Percentiles rank a stretch among this genome's conserved stretches.
These are phyloP conservation scores for Insectozyma bohioensis DNA, from an alignment of 1,139 yeast genomes.

Conservation along the genomic window DNA sequence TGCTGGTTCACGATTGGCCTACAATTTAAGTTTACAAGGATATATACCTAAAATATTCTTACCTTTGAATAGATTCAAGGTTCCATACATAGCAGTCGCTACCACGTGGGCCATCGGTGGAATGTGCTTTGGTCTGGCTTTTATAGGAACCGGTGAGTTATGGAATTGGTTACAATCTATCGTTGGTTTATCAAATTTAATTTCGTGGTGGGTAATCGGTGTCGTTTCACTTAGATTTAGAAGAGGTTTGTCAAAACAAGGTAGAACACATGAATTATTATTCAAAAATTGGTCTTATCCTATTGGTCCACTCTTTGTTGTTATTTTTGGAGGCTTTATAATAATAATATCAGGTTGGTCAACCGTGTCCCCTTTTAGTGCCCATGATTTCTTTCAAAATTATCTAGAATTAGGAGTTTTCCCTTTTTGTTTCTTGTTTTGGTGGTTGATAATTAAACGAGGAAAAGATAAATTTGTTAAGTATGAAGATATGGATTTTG, in stretches of 20 bases:
- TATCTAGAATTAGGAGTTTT: constrained; percentile 41
- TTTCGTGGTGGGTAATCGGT: constrained; percentile 45
- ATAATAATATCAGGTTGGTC: constrained; percentile 50
- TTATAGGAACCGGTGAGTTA: constrained; percentile 43
- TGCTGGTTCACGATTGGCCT: constrained; percentile 46
- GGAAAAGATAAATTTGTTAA: constrained; percentile 48
- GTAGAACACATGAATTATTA: constrained; percentile 33
- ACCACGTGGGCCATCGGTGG: constrained; percentile 45
- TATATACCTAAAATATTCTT: constrained; percentile 39
- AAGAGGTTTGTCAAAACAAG: constrained; percentile 36
- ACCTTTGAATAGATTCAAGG: constrained; percentile 31
- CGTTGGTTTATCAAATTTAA: constrained; percentile 44
- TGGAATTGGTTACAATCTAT: constrained; percentile 48
- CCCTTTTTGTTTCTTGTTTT: constrained; percentile 33
- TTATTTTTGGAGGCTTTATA: constrained; percentile 34
- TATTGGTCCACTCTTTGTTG: constrained; percentile 40
- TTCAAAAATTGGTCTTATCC: constrained; percentile 45
- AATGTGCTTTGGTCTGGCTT: constrained; percentile 43
- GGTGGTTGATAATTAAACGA: constrained; percentile 51
- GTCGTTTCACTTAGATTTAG: constrained; percentile 41
- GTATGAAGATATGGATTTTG: constrained; percentile 60
- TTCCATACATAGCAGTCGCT: constrained; percentile 42
- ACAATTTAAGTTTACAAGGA: constrained; percentile 41
- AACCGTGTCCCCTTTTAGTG: constrained; percentile 51
- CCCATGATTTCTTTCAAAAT: constrained; percentile 32